Base-by-base conservation (phyloP, 495 filamentous ascomycete genomes). In the Penicillium simplicissimum region DNA sequence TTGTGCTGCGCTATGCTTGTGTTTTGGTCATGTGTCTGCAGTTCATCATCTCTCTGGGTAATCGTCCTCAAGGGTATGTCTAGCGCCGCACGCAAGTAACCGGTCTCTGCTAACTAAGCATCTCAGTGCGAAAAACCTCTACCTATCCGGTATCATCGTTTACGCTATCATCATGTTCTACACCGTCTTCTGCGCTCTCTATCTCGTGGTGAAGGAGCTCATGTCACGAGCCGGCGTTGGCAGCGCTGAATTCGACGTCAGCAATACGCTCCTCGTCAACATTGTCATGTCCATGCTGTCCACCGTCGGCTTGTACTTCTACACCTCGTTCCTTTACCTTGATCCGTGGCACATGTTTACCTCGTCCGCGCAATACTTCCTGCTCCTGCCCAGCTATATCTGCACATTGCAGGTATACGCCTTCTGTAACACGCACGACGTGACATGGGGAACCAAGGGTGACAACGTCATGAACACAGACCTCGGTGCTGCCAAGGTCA, bases 281-380 rank as follows among this genome's bases (percentile, higher is more conserved):
- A 84, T 99, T 33, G 91, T 97, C 72, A 83, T 99, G 60, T 92
- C 88, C n/a, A 90, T 89, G 54, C 82, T 87, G 21, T 93, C 90
- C 6, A 99, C 96, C 1, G 76, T 98, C 38, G 96, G 96, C 1
- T 81, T 99, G 1, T 98, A 98, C 82, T 96, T 99, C 81, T 81
- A 96, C 76, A 96, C 93, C 84, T 90, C 87, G 60, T 95, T 98
- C 80, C 74, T 99, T 31, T 99, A 98, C 76, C 86, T 97, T 28
- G 96, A 98, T 68, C 96, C 96, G 0, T 99, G 96, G 96, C 95
- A 99, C 80, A 96, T 99, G 92, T 90, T 98, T 77, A 99, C 96
- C 33, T 90, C 86, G 1, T 88, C 90, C 0, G 83, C 84, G n/a
- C 93, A 97, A 74, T 99, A 99, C 80, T 96, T 98, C 70, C 82